A percentile compares a stretch with the other conserved stretches of the same genome.
Evolutionary conservation across 352 stramenopile genomes (phyloP).

Genomic region (Globisporangium solare): DNA sequence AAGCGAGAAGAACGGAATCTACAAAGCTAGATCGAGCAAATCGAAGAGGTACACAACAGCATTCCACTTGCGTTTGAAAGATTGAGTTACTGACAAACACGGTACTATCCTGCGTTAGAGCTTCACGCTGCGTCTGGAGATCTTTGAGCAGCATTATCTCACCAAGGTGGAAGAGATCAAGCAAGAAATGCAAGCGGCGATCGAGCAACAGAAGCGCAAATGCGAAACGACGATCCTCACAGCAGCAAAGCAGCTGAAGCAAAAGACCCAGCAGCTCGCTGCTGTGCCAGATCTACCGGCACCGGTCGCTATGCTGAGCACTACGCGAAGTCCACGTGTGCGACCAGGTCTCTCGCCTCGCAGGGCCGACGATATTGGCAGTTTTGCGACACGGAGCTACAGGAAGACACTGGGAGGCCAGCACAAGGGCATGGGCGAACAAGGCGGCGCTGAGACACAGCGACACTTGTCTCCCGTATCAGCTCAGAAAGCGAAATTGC

Average conservation of each 20-base stretch:
- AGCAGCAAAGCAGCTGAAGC: constrained; percentile 40
- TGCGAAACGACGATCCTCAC: constrained; percentile 33
- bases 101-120: constrained; percentile 19
- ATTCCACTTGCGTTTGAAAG: not conserved
- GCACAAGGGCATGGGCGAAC: not conserved
- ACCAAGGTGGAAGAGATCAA: constrained; percentile 51
- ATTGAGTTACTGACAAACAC: not conserved
- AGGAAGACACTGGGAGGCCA: not conserved
- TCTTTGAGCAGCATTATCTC: constrained; percentile 61
- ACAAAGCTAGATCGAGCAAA: constrained; percentile 37
- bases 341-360: not conserved
- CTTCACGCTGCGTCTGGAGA: constrained; percentile 45
- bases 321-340: not conserved
- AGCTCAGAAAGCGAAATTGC: constrained; percentile 48
- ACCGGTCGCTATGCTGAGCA: too few relatives aligned
- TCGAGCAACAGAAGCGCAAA: constrained; percentile 36
- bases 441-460: constrained; percentile 1
- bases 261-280: constrained; percentile 28
- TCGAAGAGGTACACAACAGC: constrained; percentile 40
- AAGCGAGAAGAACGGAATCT: constrained; percentile 43
- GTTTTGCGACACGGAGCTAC: too few relatives aligned
- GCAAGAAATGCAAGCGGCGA: constrained; percentile 39
- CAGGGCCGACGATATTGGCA: too few relatives aligned
- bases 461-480: constrained; percentile 32
- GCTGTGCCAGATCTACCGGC: constrained; percentile 5